These are phyloP conservation scores for Neurospora africana DNA, from an alignment of 495 filamentous ascomycete species.

Conservation along the genomic window DNA sequence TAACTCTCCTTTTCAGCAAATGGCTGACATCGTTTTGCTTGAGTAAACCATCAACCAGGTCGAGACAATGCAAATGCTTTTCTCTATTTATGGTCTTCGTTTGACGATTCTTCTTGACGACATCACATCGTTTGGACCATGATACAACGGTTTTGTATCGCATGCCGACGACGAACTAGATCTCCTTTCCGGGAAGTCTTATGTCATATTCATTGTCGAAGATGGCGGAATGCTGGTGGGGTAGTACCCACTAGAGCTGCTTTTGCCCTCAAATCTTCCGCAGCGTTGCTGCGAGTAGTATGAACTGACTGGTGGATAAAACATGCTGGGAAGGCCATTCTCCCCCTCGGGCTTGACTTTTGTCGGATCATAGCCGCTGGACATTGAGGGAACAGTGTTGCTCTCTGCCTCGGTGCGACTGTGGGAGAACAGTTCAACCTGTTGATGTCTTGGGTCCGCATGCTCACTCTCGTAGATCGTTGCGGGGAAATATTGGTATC, in stretches of 20 bases:
- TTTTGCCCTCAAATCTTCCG: conserved; percentile 35
- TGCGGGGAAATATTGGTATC: conserved; percentile 37
- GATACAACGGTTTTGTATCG: background rate
- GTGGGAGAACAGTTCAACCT: conserved; percentile 33
- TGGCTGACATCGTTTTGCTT: background rate
- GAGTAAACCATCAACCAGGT: background rate
- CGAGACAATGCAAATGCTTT: background rate
- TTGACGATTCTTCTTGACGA: background rate
- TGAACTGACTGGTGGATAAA: conserved; percentile 21
- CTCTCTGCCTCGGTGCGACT: conserved; percentile 28
- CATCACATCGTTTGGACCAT: background rate
- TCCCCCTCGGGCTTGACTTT: conserved; percentile 39
- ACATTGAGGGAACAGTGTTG: conserved; percentile 13
- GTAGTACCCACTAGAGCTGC: conserved; percentile 34
- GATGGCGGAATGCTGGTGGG: conserved; percentile 27
- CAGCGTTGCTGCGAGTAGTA: conserved; percentile 27
- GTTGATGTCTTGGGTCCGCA: conserved; percentile 25
- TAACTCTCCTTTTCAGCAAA: background rate
- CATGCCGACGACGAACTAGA: background rate
- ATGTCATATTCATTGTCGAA: conserved; percentile 21
- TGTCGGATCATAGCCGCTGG: conserved; percentile 16
- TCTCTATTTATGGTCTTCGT: background rate
- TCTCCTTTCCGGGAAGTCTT: background rate
- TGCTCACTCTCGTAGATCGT: conserved; percentile 32
- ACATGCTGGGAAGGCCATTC: conserved; percentile 29